phyloP scores from a whole-genome alignment of 805 yeast genomes.

The Spathaspora gorwiae region DNA sequence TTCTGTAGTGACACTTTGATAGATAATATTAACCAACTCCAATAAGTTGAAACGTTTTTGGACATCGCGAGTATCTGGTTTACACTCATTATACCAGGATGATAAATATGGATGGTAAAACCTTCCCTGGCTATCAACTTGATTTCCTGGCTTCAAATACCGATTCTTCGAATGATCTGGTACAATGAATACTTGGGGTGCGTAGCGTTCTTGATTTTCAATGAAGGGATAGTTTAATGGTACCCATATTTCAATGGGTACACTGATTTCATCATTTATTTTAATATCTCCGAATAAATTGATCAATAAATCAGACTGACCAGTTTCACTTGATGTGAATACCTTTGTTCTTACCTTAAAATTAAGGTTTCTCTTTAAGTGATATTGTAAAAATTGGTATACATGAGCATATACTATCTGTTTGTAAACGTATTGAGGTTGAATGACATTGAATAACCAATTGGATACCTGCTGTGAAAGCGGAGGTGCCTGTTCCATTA shows the following conservation, averaged over 20 bases:
- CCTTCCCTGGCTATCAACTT: conserved; percentile 66
- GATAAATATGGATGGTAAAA: conserved; percentile 65
- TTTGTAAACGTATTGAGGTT: conserved; percentile 55
- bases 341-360: conserved; percentile 67
- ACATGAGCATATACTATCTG: conserved; percentile 60
- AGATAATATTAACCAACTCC: conserved; percentile 26
- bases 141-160: conserved; percentile 52
- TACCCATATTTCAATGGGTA: conserved; percentile 70
- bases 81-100: conserved; percentile 44
- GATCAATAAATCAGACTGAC: conserved; percentile 55
- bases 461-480: conserved; percentile 29
- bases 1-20: conserved; percentile 33
- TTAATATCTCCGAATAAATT: conserved; percentile 59
- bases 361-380: conserved; percentile 30
- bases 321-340: conserved; percentile 46
- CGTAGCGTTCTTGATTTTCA: conserved; percentile 18
- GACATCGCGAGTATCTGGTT: conserved; percentile 3
- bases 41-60: conserved; percentile 21
- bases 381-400: conserved; percentile 46
- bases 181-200: conserved; percentile 64
- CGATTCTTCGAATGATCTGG: conserved; percentile 44
- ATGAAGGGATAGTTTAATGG: conserved; percentile 65
- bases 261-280: conserved; percentile 15
- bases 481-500: not conserved
- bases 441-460: conserved; percentile 39